A percentile compares a stretch with the other conserved stretches of the same genome.
phyloP scores from a whole-genome alignment of 2,329 filamentous ascomycete species.

The Aspergillus tubingensis region DNA sequence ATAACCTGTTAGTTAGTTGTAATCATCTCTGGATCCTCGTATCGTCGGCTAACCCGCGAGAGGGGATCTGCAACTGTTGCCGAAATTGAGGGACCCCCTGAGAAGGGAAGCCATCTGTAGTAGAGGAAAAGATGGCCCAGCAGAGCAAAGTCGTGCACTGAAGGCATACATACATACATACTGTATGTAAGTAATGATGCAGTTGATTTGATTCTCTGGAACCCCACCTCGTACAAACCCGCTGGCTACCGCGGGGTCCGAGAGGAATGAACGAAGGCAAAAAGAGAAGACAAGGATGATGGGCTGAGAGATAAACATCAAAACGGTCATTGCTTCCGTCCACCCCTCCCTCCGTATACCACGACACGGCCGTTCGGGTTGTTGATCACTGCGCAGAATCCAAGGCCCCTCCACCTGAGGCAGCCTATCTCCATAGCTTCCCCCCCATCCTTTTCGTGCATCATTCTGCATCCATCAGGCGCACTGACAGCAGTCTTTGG shows the following conservation, averaged over 20 bases:
- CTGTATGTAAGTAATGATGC: too few species aligned
- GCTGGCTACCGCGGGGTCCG: background rate
- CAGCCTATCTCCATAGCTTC: conserved; percentile 20
- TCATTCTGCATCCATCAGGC: conserved; percentile 16
- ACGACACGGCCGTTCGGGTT: background rate
- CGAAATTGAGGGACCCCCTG: background rate
- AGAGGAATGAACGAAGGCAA: background rate
- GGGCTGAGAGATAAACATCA: too few species aligned
- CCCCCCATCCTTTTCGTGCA: conserved; percentile 21
- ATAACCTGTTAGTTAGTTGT: background rate
- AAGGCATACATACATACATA: too few species aligned
- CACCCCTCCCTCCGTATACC: background rate
- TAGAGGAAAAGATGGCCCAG: background rate
- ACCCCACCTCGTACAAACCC: background rate
- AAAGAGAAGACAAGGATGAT: too few species aligned
- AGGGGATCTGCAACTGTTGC: conserved; percentile 3
- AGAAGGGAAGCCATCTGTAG: background rate
- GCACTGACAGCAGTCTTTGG: conserved; percentile 20
- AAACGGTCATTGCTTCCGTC: background rate
- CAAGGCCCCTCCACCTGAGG: conserved; percentile 13
- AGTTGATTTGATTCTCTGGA: too few species aligned
- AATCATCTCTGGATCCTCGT: background rate
- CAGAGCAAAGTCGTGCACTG: too few species aligned
- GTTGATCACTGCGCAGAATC: conserved; percentile 11
- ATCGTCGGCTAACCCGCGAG: background rate